Base-by-base conservation (phyloP, 441 rosid species). In the Theobroma grandiflorum region DNA sequence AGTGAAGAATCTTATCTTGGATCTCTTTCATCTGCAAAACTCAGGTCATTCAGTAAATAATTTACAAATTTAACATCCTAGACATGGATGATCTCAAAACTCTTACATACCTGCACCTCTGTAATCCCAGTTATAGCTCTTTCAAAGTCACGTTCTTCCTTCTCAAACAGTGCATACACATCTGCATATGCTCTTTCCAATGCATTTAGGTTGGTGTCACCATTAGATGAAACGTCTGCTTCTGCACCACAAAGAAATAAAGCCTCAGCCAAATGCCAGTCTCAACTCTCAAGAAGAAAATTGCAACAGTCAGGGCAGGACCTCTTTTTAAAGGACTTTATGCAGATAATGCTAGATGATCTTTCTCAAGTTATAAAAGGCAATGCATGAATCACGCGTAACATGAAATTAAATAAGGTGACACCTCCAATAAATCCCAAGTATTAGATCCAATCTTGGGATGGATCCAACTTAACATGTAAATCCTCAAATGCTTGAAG, bases 21-120 rank as follows among this genome's bases (percentile, higher is more conserved):
- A 94, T 91, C 77, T 91, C 92, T 82, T 86, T 92, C 95, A 93
- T 89, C 98, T 95, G 91, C 82, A 72, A 70, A 86, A 37, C 47
- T 15, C 18, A 50, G n/a, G 31, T 62, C 10, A 68, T 38, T 84
- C 76, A 61, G 69, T 66, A 66, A 52, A 75, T 43, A 52, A 57
- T 62, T 63, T 10, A 55, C 5, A 50, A n/a, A 15, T 40, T 43
- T 40, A 76, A 16, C 31, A 49, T 38, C 33, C 53, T 26, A 77
- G 5, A 61, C 37, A 76, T 52, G 22, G 40, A 7, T 10, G 53
- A 77, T 55, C 55, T 78, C 49, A 9, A 74, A 68, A 83, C 70
- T 79, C 57, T 33, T 42, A 86, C 80, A 52, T 58, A 96, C 98
- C 96, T 93, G 87, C 45, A 89, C 91, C 84, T 90, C 94, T 64